A percentile compares a stretch with the other conserved stretches of the same genome.
phyloP scores from a whole-genome alignment of 2,329 filamentous ascomycete genomes.

The Pseudogymnoascus sp. region DNA sequence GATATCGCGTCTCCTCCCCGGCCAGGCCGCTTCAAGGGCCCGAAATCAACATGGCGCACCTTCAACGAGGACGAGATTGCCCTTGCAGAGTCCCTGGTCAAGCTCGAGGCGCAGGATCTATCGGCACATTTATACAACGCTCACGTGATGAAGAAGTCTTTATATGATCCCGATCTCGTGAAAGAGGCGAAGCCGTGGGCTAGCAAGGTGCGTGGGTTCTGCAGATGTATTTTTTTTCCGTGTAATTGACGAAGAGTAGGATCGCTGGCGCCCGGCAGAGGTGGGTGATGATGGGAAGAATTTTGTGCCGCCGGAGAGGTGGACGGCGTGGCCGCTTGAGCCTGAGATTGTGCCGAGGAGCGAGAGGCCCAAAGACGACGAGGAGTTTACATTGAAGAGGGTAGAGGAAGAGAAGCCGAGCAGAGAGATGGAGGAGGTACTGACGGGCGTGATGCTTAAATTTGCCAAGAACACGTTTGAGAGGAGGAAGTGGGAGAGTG shows the following conservation, averaged over 20 bases:
- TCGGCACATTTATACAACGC: constrained; percentile 72
- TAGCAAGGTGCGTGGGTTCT: constrained; percentile 26
- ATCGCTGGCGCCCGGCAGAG: constrained; percentile 31
- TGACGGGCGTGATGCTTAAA: constrained; percentile 59
- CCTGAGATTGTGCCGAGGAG: constrained; percentile 50
- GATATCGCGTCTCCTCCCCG: constrained; percentile 31
- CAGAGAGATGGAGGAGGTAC: constrained; percentile 57
- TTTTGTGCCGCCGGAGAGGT: constrained; percentile 50
- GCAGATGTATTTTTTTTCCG: background rate
- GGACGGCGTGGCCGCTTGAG: constrained; percentile 81
- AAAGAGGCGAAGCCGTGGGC: constrained; percentile 28
- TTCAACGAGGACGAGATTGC: constrained; percentile 55
- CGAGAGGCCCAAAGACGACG: constrained; percentile 44
- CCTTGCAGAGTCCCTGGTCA: constrained; percentile 55
- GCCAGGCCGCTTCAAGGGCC: constrained; percentile 67
- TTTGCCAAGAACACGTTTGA: constrained; percentile 59
- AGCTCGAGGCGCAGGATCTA: constrained; percentile 58
- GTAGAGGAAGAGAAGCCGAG: constrained; percentile 43
- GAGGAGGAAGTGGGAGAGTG: constrained; percentile 30
- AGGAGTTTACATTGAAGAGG: constrained; percentile 44
- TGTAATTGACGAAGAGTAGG: constrained; percentile 11
- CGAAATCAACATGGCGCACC: constrained; percentile 56
- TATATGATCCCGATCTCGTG: constrained; percentile 13
- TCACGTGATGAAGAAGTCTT: constrained; percentile 54
- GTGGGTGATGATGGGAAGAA: constrained; percentile 23